These are phyloP conservation scores for Saccharomyces uvarum DNA, from an alignment of 1,139 yeast genomes.

Conservation along the genomic window DNA sequence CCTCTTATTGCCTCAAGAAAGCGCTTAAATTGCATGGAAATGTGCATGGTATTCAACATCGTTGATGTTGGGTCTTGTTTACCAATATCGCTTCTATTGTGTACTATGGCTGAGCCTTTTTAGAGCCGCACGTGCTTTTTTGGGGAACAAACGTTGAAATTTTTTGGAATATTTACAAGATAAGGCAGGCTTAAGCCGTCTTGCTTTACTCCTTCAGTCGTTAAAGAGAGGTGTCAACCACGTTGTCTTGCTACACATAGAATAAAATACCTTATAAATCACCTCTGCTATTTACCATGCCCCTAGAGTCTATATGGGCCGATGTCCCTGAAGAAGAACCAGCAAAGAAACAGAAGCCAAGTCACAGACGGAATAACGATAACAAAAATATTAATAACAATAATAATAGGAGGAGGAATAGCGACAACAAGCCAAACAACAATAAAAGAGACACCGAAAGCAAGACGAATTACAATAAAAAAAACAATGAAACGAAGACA, in stretches of 20 bases:
- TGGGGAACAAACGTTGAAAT: neutral
- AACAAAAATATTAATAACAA: neutral
- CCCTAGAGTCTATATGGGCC: slow-evolving; percentile 23
- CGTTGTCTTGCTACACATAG: neutral
- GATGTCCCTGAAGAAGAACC: slow-evolving; percentile 10
- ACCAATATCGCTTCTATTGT: neutral
- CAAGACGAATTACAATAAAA: slow-evolving; percentile 6
- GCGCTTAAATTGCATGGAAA: neutral
- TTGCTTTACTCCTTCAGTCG: neutral
- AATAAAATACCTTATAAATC: neutral
- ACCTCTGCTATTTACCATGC: neutral
- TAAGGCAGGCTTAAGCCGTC: neutral
- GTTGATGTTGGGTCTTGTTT: neutral
- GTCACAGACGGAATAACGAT: neutral
- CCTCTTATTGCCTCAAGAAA: neutral
- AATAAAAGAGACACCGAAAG: neutral
- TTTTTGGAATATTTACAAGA: neutral
- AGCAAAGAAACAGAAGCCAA: neutral
- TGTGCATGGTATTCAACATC: neutral
- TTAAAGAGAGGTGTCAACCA: neutral
- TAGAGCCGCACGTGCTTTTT: neutral
- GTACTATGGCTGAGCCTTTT: neutral
- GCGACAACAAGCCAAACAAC: slow-evolving; percentile 1
- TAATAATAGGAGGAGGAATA: neutral
- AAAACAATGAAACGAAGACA: neutral